Base-by-base conservation (phyloP, 1,284 basidiomycete species). In the Leccinum proximum region DNA sequence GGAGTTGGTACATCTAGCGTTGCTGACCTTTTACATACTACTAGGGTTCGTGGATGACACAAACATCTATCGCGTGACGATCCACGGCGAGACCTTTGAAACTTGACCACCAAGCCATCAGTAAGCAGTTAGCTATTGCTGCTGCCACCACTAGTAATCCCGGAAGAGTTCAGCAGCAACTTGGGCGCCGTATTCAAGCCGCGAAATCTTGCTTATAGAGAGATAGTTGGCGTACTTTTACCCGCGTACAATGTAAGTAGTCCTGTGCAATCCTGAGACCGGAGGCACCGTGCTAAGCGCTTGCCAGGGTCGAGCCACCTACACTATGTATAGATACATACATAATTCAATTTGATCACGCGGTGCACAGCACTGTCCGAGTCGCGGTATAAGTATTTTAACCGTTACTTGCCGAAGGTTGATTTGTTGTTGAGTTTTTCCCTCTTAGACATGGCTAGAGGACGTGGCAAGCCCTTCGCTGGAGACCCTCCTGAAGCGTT, bases 71-170 rank as follows among this genome's bases (percentile, higher is more conserved):
- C 95, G 97, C 71, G 97, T 99, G 64, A 99, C 96, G 8, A 99
- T 99, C 75, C 97, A 99, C 1, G 38, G 38, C 84, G 98, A 98
- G 83, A 99, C 97, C 11, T 98, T 99, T 78, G 97, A 75, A 99
- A 99, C 80, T 87, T 98, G 86, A 98, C 97, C 18, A 99, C 97
- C 37, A 99, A 99, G 79, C 97, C 2, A 98, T 99, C 83, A 98
- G 89, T 88, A 72, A 70, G 87, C 74, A 7, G n/a, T 13, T 35
- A 35, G 35, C 16, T 11, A 37, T 11, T 37, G 37, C 26, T 10
- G 45, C 50, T 61, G 33, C 26, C 26, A 26, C 26, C 26, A 26
- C 26, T 26, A 26, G 26, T 35, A 35, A 35, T 35, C 35, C 35
- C 9, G 35, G 35, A 35, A 35, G 35, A 35, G 9, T 35, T 35